Evolutionary conservation across 768 basidiomycete species (phyloP), one percentile per base, ranked within the genome.

Genomic region (Serendipita sp.): DNA sequence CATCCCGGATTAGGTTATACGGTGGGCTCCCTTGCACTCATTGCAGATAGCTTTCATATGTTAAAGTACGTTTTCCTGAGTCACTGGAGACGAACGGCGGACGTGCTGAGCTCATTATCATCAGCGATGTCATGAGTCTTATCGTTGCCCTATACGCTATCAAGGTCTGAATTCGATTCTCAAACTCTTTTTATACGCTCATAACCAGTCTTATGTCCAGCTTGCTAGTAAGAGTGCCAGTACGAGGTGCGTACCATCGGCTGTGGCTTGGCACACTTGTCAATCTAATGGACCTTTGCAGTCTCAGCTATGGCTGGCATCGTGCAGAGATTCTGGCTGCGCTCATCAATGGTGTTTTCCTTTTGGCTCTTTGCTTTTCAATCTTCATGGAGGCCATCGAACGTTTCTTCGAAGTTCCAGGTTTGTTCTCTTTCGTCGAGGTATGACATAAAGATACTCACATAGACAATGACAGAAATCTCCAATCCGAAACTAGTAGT

Each of bases 31-130:
- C 82, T 97, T 1, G 94, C 94, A 1, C 85, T 98, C 63, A 85
- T 99, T 53, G 95, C 95, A 5, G 95, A 97, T 76, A 88, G 88
- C 68, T 98, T 98, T 74, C 95, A 98, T 76, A 98, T 96, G 94
- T 85, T 97, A 76, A 97, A 97, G 93, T 94, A 67, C 66, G 85
- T 70, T 11, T 4, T 75, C 48, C 63, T 63, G 23, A 52, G 29
- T 23, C 48, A 29, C 44, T 46, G 23, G 16, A 16, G 45, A 10
- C 55, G 65, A 36, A 65, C 65, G 52, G 66, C 31, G 16, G 62
- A 64, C 63, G 8, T 43, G 50, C 69, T 71, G 50, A 66, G 52
- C 65, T 65, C 40, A 55, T 64, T 46, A 11, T 64, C 65, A 64
- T 60, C 74, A 98, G 95, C 77, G 96, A 99, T 80, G 91, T 96